phyloP scores from a whole-genome alignment of 2,329 filamentous ascomycete genomes.

The Claviceps pazoutovae region DNA sequence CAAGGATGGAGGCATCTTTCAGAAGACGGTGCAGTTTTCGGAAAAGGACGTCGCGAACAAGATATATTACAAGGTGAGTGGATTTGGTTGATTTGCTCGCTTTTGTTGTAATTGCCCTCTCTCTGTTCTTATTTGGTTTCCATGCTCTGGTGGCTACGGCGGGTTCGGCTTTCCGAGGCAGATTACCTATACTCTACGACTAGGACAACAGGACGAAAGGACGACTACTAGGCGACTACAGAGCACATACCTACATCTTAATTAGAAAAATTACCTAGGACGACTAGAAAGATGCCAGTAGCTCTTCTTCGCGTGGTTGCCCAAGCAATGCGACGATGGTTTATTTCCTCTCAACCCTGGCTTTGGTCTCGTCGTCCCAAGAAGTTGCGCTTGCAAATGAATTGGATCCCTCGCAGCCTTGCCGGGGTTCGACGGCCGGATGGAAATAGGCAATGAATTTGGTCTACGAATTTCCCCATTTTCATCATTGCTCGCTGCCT shows the following conservation, averaged over 20 bases:
- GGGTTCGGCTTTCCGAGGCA: background rate
- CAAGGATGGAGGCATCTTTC: constrained; percentile 57
- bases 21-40: constrained; percentile 67
- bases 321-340: background rate
- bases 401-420: background rate
- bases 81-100: background rate
- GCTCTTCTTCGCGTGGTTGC: background rate
- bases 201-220: background rate
- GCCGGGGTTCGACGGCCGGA: background rate
- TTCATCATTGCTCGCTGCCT: background rate
- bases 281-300: background rate
- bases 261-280: too few relatives aligned
- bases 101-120: background rate
- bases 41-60: constrained; percentile 43
- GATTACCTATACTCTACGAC: background rate
- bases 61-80: constrained; percentile 83
- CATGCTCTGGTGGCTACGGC: background rate
- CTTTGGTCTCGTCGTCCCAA: background rate
- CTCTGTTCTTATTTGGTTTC: background rate
- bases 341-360: background rate
- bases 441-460: background rate
- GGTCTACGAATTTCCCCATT: background rate
- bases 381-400: background rate
- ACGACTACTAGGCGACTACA: too few relatives aligned
- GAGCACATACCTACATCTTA: too few relatives aligned